These are phyloP conservation scores for Saprolegnia parasitica DNA, from an alignment of 352 stramenopile species.

Conservation along the genomic window DNA sequence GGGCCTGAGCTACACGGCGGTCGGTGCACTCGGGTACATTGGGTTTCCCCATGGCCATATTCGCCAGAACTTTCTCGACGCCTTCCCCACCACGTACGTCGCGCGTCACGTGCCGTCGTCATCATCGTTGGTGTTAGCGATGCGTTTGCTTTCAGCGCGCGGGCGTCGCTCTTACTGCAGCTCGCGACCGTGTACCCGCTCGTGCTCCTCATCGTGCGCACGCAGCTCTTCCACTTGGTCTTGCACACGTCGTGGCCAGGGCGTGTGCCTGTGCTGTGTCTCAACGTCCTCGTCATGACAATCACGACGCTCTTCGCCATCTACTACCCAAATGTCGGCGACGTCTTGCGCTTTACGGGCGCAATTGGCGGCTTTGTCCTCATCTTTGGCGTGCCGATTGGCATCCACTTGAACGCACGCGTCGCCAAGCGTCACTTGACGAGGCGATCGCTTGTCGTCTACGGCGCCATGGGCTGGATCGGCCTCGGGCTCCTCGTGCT, in stretches of 20 bases:
- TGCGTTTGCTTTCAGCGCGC: conserved; percentile 28
- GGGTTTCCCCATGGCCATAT: conserved; percentile 20
- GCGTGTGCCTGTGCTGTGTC: conserved; percentile 4
- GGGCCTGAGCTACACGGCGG: conserved; percentile 17
- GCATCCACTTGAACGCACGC: conserved; percentile 7
- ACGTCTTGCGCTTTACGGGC: conserved; percentile 27
- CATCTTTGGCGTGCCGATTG: conserved; percentile 28
- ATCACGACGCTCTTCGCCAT: conserved; percentile 25
- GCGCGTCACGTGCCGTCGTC: too few relatives aligned
- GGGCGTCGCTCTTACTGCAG: conserved; percentile 23
- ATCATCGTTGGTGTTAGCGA: conserved; percentile 13
- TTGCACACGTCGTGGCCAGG: conserved; percentile 18
- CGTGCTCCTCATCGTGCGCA: conserved; percentile 29
- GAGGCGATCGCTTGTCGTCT: neutral
- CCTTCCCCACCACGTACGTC: conserved; percentile 22
- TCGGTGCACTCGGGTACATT: conserved; percentile 30
- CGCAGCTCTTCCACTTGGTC: conserved; percentile 24
- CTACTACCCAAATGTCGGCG: conserved; percentile 26
- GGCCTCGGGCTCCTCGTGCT: conserved; percentile 20
- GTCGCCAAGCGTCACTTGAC: neutral
- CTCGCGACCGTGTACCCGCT: conserved; percentile 30
- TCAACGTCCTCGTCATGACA: conserved; percentile 25
- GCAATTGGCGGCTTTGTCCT: conserved; percentile 26
- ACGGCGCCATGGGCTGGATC: neutral
- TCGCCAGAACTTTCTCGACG: conserved; percentile 30